Conservation (phyloP, 768 basidiomycete genomes). For the Tylopilus plumbeoviolaceoides region DNA sequence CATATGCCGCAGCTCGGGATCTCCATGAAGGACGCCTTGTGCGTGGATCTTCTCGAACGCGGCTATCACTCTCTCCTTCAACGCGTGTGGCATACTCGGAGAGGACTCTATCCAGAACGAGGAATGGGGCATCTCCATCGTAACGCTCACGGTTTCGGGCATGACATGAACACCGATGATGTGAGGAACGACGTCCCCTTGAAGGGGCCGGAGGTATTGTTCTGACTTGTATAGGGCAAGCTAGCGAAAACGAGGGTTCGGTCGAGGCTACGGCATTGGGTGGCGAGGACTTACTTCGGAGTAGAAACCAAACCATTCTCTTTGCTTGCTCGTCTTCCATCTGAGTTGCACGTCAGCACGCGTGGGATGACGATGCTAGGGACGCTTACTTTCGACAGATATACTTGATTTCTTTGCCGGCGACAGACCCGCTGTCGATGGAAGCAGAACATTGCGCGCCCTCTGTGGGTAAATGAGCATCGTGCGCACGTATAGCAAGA, state of each 20-base stretch:
- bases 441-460: constrained; percentile 36
- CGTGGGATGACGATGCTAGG: neutral
- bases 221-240: constrained; percentile 48
- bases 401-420: constrained; percentile 27
- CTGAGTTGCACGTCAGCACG: constrained; percentile 18
- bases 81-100: constrained; percentile 47
- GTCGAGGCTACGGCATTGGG: constrained; percentile 8
- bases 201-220: constrained; percentile 44
- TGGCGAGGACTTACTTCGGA: constrained; percentile 32
- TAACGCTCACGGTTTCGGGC: constrained; percentile 36
- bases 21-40: constrained; percentile 46
- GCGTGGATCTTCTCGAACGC: constrained; percentile 48
- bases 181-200: constrained; percentile 49
- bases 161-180: constrained; percentile 48
- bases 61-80: constrained; percentile 50
- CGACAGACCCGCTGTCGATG: constrained; percentile 33
- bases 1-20: constrained; percentile 47
- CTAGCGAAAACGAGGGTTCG: constrained; percentile 29
- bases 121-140: constrained; percentile 54
- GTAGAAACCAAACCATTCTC: constrained; percentile 38
- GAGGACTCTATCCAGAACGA: constrained; percentile 62
- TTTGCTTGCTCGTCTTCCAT: constrained; percentile 31
- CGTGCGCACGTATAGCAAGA: neutral
- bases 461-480: constrained; percentile 21
- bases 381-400: constrained; percentile 35